Conservation (phyloP, 2,329 filamentous ascomycete species). For the Spiromastix sp. region DNA sequence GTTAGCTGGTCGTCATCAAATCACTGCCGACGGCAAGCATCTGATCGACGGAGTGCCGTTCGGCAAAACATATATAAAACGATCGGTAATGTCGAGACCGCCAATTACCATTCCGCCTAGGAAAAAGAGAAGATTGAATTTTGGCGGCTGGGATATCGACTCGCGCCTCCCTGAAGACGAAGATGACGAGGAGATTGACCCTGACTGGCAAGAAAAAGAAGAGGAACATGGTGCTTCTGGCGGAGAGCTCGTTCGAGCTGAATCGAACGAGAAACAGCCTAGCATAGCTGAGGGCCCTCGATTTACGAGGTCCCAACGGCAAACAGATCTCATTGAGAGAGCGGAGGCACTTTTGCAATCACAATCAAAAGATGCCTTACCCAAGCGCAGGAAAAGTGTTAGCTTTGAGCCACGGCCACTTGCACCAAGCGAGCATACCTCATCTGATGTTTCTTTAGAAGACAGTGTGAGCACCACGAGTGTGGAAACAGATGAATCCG, state of each 20-base stretch:
- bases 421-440: conserved; percentile 7
- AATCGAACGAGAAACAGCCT: conserved; percentile 14
- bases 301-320: no score
- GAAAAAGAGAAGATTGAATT: conserved; percentile 54
- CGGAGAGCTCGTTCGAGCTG: conserved; percentile 23
- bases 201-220: conserved; percentile 10
- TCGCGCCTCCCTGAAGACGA: conserved; percentile 16
- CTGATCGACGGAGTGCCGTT: conserved; percentile 79
- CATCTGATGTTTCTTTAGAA: conserved; percentile 7
- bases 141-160: conserved; percentile 19
- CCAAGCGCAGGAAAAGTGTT: conserved; percentile 23
- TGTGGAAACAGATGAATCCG: conserved; percentile 11
- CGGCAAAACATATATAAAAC: conserved; percentile 59
- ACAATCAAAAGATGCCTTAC: conserved; percentile 14
- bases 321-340: conserved; percentile 8
- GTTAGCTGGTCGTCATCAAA: conserved; percentile 70
- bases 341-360: conserved; percentile 10
- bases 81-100: conserved; percentile 50
- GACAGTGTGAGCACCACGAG: conserved; percentile 10
- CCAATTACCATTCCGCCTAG: conserved; percentile 60
- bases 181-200: conserved; percentile 20
- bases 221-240: conserved; percentile 11
- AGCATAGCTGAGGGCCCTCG: conserved; percentile 15
- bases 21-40: conserved; percentile 65
- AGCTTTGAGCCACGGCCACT: conserved; percentile 19